Conservation (phyloP, 768 basidiomycete species). For the Cubamyces lactineus region DNA sequence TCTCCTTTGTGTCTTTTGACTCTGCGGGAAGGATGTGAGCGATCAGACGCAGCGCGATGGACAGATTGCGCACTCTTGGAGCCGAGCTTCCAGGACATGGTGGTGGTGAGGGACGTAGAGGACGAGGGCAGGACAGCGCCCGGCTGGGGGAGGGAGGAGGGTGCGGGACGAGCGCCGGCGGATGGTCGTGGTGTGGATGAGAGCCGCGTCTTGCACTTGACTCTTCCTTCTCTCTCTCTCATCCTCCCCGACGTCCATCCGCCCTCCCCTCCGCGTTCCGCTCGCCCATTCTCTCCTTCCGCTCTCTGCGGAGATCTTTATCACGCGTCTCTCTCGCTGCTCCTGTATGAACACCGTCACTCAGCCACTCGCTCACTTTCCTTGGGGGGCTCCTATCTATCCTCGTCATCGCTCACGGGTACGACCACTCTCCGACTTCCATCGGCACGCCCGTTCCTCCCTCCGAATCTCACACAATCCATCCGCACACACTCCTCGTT, state of each 20-base stretch:
- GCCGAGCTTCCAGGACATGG: constrained; percentile 36
- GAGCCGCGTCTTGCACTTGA: not conserved
- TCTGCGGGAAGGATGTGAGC: constrained; percentile 42
- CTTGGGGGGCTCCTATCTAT: constrained; percentile 5
- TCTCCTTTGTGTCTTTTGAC: constrained; percentile 71
- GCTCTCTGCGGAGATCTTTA: constrained; percentile 8
- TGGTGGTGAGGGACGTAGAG: constrained; percentile 2
- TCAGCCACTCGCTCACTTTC: not conserved
- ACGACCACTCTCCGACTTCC: not conserved
- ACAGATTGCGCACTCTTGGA: constrained; percentile 31
- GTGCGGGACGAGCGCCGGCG: constrained; percentile 12
- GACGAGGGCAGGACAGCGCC: not conserved
- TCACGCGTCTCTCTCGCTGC: not conserved
- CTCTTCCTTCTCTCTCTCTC: not conserved
- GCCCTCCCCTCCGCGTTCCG: not conserved
- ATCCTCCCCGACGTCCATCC: not conserved
- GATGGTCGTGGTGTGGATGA: not conserved
- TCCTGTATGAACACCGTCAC: not conserved
- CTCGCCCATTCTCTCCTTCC: not conserved
- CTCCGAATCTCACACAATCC: not conserved
- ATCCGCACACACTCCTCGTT: not conserved
- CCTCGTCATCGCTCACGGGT: constrained; percentile 1
- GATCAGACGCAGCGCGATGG: not conserved
- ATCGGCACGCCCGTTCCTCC: constrained; percentile 9
- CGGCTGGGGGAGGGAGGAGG: constrained; percentile 1